A percentile compares a stretch with the other conserved stretches of the same genome.
Conservation (phyloP, 2,329 filamentous ascomycete genomes). For the Cladosporium sp. region DNA sequence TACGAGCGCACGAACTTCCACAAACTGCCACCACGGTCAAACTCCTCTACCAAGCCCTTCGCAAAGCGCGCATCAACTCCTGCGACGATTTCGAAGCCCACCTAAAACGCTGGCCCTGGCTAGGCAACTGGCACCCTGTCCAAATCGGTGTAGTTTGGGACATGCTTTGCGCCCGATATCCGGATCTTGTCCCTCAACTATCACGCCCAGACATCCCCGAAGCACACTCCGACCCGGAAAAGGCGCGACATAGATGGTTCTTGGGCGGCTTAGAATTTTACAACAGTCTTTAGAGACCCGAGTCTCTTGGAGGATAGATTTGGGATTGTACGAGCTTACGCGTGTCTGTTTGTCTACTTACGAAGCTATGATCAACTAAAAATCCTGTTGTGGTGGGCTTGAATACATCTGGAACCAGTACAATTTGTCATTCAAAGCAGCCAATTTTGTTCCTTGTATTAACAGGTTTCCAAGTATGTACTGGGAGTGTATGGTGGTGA, state of each 20-base stretch:
- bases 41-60: conserved; percentile 5
- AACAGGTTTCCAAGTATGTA: too few relatives aligned
- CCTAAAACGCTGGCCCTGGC: conserved; percentile 3
- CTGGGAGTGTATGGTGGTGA: too few relatives aligned
- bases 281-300: background rate
- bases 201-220: background rate
- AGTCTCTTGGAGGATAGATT: too few relatives aligned
- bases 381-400: too few relatives aligned
- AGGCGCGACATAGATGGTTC: conserved; percentile 10
- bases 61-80: conserved; percentile 7
- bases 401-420: too few relatives aligned
- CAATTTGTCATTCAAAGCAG: too few relatives aligned
- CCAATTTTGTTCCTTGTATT: too few relatives aligned
- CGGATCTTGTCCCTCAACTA: conserved; percentile 5
- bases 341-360: background rate
- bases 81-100: background rate
- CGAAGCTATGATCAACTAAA: background rate
- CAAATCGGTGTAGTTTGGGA: conserved; percentile 5
- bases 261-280: conserved; percentile 7
- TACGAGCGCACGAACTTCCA: conserved; percentile 5
- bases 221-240: background rate
- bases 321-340: background rate
- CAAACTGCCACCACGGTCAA: background rate
- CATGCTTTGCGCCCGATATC: conserved; percentile 4
- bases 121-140: conserved; percentile 3